Evolutionary conservation across 2,329 filamentous ascomycete species (phyloP), one percentile per base, ranked within the genome.

Genomic region (Westerdykella ornata): DNA sequence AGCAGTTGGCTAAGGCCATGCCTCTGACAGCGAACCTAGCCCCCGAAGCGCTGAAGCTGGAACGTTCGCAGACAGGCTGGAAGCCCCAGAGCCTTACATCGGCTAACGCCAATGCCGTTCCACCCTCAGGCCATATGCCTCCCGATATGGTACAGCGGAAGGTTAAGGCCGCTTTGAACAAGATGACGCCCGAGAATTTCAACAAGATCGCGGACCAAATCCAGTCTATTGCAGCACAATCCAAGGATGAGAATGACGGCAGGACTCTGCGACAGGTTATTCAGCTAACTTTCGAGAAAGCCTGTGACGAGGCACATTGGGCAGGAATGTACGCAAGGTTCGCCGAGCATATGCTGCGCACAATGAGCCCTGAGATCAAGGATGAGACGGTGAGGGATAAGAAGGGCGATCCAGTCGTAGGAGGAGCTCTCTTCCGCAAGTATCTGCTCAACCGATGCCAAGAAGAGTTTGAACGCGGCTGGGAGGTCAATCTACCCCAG

Each of bases 101-200:
- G 35, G 39, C 40, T 2, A 45, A 49, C 12, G 42, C 44, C 35
- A 29, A 38, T 30, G 39, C 51, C 3, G 30, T 33, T 17, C 12
- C 14, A n/a, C 30, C 30, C n/a, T 33, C 30, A 7, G 60, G 59
- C 13, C 62, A 86, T 56, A 78, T 97, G 71, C 81, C 94, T 51
- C 90, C 92, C 17, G 87, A 90, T 57, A 81, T 92, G 74, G 92
- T 98, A 44, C 92, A 98, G 73, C 84, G 90, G 56, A 98, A 98
- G 82, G 92, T 98, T 66, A 98, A 98, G 82, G 85, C 88, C 50
- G 86, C 86, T 47, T 75, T 98, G 59, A 98, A 98, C 81, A 98
- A 98, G 84, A 97, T 98, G 92, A 97, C 92, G 0, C 92, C 92
- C 0, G 92, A 98, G 72, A 98, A 97, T 64, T 98, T 98, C 59